These are phyloP conservation scores for Davidsoniella neocaledoniae DNA, from an alignment of 2,329 filamentous ascomycete species.

Conservation along the genomic window DNA sequence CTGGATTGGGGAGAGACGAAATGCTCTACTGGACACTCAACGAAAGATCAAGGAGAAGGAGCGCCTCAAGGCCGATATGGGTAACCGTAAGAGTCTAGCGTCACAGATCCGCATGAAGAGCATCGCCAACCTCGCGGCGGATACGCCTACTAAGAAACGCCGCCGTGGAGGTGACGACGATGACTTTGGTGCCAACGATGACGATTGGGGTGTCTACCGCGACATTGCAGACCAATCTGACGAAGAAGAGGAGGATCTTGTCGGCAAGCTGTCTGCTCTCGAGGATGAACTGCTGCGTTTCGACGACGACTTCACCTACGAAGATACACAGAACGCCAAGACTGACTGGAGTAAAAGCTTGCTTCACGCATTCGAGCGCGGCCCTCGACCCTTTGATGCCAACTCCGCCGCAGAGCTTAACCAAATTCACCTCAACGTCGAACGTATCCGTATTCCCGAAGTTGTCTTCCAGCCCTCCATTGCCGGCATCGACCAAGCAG, in stretches of 20 bases:
- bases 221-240: slow-evolving; percentile 76
- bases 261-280: slow-evolving; percentile 52
- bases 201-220: slow-evolving; percentile 95
- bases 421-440: slow-evolving; percentile 90
- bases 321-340: slow-evolving; percentile 81
- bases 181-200: slow-evolving; percentile 90
- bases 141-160: slow-evolving; percentile 69
- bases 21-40: slow-evolving; percentile 52
- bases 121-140: slow-evolving; percentile 86
- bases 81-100: slow-evolving; percentile 90
- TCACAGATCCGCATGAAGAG: slow-evolving; percentile 98
- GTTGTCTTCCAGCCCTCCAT: slow-evolving; percentile 86
- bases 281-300: slow-evolving; percentile 75
- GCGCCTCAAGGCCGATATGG: slow-evolving; percentile 79
- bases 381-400: slow-evolving; percentile 70
- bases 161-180: slow-evolving; percentile 83
- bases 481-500: slow-evolving; percentile 82
- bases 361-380: slow-evolving; percentile 77
- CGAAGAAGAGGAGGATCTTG: slow-evolving; percentile 80
- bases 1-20: slow-evolving; percentile 72
- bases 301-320: slow-evolving; percentile 78
- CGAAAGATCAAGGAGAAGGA: slow-evolving; percentile 87
- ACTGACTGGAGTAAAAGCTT: slow-evolving; percentile 89
- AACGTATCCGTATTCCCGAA: slow-evolving; percentile 86
- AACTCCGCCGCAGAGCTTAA: slow-evolving; percentile 64